Evolutionary conservation across 768 basidiomycete genomes (phyloP).

Genomic region (Mycena indigotica): DNA sequence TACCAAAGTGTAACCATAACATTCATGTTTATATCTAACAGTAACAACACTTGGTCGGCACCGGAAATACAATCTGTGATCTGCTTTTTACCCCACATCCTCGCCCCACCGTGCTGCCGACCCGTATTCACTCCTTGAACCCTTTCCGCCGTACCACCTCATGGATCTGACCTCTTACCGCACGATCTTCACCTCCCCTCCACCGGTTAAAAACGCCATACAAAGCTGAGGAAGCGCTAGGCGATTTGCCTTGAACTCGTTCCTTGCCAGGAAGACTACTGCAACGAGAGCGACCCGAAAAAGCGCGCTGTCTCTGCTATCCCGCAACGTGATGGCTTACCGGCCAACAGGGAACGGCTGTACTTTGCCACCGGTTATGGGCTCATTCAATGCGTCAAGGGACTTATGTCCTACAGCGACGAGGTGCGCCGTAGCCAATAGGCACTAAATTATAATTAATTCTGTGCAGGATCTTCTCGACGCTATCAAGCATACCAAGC

Average conservation of each 20-base stretch:
- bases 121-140: no score
- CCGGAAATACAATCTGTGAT: no score
- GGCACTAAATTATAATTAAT: neutral
- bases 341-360: constrained; percentile 60
- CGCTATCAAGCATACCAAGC: constrained; percentile 75
- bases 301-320: constrained; percentile 39
- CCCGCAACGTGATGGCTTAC: neutral
- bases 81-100: no score
- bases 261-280: constrained; percentile 81
- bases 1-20: no score
- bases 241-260: constrained; percentile 71
- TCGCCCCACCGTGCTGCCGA: no score
- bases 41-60: no score
- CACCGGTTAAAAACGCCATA: constrained; percentile 50
- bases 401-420: constrained; percentile 91
- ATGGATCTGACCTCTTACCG: constrained; percentile 23
- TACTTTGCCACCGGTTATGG: constrained; percentile 88
- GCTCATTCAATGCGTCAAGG: constrained; percentile 88
- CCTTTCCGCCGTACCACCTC: neutral
- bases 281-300: constrained; percentile 58
- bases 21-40: no score
- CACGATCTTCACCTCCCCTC: constrained; percentile 31
- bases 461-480: constrained; percentile 67
- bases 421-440: constrained; percentile 46
- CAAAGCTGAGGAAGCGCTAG: constrained; percentile 49